Conservation (phyloP, 108 stramenopile genomes). For the Halocafeteria seosinensis region DNA sequence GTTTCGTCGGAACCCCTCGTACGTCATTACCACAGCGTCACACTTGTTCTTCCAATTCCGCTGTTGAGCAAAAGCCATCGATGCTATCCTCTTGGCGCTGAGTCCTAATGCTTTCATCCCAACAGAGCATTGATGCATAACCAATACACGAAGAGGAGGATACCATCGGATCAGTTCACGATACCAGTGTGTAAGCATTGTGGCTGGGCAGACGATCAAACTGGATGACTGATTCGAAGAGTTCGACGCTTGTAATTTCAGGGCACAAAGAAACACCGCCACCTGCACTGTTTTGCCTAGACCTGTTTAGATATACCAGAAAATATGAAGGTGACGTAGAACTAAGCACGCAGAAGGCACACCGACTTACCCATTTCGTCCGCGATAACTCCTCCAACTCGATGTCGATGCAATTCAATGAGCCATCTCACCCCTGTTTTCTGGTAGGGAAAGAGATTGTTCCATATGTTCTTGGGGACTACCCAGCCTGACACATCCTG, state of each 20-base stretch:
- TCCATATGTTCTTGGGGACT: background rate
- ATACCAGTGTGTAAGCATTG: background rate
- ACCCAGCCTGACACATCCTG: too few species aligned
- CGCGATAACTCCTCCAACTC: constrained; percentile 74
- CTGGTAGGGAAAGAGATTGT: constrained; percentile 53
- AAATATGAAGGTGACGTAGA: too few species aligned
- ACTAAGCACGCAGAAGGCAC: too few species aligned
- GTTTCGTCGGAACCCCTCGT: constrained; percentile 58
- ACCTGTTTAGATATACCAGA: too few species aligned
- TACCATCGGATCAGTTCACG: background rate
- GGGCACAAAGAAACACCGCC: constrained; percentile 57
- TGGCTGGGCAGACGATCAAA: background rate
- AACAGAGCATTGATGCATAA: constrained; percentile 47
- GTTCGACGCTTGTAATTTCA: constrained; percentile 25
- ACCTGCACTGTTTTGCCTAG: constrained; percentile 91
- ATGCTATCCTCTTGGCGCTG: constrained; percentile 60
- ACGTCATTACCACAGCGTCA: constrained; percentile 67
- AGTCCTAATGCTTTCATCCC: constrained; percentile 30
- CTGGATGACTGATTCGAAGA: too few species aligned
- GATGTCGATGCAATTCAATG: constrained; percentile 75
- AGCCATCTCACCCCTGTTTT: constrained; percentile 66
- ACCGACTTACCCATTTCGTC: constrained; percentile 94
- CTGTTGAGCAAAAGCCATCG: constrained; percentile 43
- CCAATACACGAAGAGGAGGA: constrained; percentile 36
- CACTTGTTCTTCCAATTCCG: constrained; percentile 42